Evolutionary conservation across 257 asterid genomes (phyloP).

Genomic region (Solanum chilense): DNA sequence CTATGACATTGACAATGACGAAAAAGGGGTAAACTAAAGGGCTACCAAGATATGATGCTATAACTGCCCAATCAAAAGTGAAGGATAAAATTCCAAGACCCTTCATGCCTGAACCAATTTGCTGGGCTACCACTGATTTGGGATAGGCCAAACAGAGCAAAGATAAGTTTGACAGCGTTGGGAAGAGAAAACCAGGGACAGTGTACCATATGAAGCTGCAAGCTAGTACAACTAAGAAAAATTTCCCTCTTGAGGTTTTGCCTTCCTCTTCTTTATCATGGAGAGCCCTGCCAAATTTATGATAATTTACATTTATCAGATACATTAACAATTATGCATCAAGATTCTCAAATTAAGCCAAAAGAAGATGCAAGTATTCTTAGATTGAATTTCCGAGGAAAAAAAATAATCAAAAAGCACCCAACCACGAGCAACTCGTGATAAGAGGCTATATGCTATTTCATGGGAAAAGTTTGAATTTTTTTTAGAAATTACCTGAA

Average conservation of each 20-base stretch:
- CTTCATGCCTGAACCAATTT: constrained; percentile 52
- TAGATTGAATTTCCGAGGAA: not conserved
- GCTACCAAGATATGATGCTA: constrained; percentile 42
- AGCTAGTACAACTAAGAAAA: constrained; percentile 44
- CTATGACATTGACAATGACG: constrained; percentile 39
- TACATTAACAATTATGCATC: not conserved
- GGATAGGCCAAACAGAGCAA: constrained; percentile 39
- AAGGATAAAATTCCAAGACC: constrained; percentile 65
- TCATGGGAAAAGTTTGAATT: not conserved
- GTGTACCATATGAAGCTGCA: constrained; percentile 51
- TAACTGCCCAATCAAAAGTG: constrained; percentile 51
- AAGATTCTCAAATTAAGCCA: not conserved
- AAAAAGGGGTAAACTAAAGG: constrained; percentile 67
- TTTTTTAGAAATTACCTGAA: constrained; percentile 22
- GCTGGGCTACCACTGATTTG: constrained; percentile 41
- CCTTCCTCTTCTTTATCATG: constrained; percentile 38
- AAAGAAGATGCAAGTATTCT: not conserved
- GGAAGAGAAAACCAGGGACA: constrained; percentile 47
- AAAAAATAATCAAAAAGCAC: not conserved
- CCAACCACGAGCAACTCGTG: not conserved
- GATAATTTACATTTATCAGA: not conserved
- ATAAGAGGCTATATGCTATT: not conserved
- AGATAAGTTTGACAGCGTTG: constrained; percentile 27
- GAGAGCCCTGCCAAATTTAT: constrained; percentile 46
- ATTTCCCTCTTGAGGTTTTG: constrained; percentile 30